phyloP scores from a whole-genome alignment of 257 asterid genomes.

The Nicotiana otophora region DNA sequence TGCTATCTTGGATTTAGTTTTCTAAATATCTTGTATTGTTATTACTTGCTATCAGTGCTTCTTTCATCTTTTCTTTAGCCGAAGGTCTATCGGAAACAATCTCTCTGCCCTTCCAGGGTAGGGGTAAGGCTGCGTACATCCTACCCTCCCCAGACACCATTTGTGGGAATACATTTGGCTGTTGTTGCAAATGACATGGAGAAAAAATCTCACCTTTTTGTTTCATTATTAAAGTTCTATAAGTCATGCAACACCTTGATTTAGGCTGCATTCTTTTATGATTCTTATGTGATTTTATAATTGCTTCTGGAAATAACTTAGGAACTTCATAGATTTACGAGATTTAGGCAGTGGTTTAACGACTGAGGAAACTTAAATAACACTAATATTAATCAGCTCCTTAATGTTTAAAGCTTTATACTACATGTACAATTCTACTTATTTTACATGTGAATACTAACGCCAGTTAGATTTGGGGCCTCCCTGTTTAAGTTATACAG shows the following conservation, averaged over 20 bases:
- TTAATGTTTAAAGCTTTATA: not conserved
- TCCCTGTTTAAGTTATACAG: not conserved
- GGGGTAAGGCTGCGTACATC: too few relatives aligned
- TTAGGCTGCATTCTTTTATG: not conserved
- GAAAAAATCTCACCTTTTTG: not conserved
- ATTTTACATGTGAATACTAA: not conserved
- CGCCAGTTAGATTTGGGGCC: not conserved
- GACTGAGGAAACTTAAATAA: not conserved
- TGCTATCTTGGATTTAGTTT: too few relatives aligned
- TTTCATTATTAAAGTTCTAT: not conserved
- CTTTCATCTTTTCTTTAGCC: too few relatives aligned
- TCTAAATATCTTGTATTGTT: too few relatives aligned
- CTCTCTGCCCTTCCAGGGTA: too few relatives aligned
- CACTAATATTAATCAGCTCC: not conserved
- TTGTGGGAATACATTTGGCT: too few relatives aligned
- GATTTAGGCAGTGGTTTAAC: not conserved
- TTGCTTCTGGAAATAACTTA: not conserved
- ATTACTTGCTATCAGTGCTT: too few relatives aligned
- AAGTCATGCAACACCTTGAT: not conserved
- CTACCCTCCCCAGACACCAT: too few relatives aligned
- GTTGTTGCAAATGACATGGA: not conserved
- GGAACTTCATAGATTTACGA: not conserved
- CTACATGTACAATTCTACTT: not conserved
- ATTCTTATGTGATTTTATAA: not conserved
- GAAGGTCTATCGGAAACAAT: too few relatives aligned